Evolutionary conservation across 2,329 filamentous ascomycete genomes (phyloP).

Genomic region (Penicillium oxalicum): DNA sequence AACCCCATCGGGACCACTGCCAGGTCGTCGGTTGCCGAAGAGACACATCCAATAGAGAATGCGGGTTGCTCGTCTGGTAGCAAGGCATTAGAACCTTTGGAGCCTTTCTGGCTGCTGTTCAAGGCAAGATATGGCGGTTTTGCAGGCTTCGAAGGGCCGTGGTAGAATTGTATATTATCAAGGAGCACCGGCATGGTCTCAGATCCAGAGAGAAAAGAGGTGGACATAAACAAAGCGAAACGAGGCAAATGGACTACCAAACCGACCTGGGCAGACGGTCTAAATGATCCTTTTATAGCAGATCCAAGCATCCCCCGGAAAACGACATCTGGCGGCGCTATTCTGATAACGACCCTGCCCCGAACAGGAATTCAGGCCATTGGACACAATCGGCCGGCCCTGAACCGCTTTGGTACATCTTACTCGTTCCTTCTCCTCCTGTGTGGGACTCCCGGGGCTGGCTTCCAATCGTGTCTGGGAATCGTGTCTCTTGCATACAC

Average conservation of each 20-base stretch:
- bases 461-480: no score
- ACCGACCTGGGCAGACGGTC: neutral
- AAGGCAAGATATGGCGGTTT: constrained; percentile 1
- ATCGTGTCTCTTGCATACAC: no score
- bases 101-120: neutral
- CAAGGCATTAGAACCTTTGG: neutral
- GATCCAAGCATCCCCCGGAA: neutral
- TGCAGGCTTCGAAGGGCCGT: neutral
- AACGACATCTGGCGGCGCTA: neutral
- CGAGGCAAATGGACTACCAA: neutral
- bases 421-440: neutral
- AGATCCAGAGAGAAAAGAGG: neutral
- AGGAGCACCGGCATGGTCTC: neutral
- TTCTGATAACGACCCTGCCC: neutral
- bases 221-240: neutral
- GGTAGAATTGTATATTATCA: constrained; percentile 2
- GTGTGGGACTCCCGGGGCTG: no score
- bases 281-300: neutral
- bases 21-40: neutral
- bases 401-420: neutral
- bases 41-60: neutral
- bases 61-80: neutral
- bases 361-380: neutral
- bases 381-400: neutral
- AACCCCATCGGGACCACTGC: neutral